Evolutionary conservation across 2,329 filamentous ascomycete species (phyloP).

Genomic region (Paradendryphiella salina): DNA sequence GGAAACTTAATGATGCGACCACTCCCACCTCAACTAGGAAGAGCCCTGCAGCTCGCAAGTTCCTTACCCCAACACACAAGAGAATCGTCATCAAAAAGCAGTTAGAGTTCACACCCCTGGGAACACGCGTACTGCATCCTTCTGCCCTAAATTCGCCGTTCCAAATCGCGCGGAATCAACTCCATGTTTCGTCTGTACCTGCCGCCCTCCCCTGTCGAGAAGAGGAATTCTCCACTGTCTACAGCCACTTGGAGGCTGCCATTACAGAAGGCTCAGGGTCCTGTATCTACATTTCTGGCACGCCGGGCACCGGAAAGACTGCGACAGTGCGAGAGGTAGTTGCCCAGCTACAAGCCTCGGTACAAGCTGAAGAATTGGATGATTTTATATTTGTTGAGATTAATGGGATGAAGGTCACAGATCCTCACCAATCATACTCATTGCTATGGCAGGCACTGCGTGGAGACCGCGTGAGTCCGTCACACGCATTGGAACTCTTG

Average conservation of each 20-base stretch:
- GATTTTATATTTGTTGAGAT: constrained; percentile 99
- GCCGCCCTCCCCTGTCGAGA: constrained; percentile 88
- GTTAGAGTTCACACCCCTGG: constrained; percentile 93
- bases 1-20: constrained; percentile 51
- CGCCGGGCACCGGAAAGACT: constrained; percentile 95
- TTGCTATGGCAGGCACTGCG: constrained; percentile 95
- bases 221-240: constrained; percentile 87
- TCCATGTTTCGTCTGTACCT: constrained; percentile 94
- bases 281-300: constrained; percentile 99
- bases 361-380: constrained; percentile 86
- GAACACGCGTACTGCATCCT: constrained; percentile 79
- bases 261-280: constrained; percentile 92
- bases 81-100: constrained; percentile 79
- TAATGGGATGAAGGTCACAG: constrained; percentile 99
- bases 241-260: constrained; percentile 89
- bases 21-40: constrained; percentile 53
- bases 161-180: constrained; percentile 80
- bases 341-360: constrained; percentile 82
- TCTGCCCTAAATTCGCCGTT: constrained; percentile 83
- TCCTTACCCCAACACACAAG: constrained; percentile 67
- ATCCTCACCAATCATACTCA: constrained; percentile 94
- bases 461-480: constrained; percentile 86
- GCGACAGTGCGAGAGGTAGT: constrained; percentile 96
- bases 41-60: constrained; percentile 55
- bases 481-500: constrained; percentile 86